These are phyloP conservation scores for Malassezia yamatoensis DNA, from an alignment of 1,284 basidiomycete genomes.

Conservation along the genomic window DNA sequence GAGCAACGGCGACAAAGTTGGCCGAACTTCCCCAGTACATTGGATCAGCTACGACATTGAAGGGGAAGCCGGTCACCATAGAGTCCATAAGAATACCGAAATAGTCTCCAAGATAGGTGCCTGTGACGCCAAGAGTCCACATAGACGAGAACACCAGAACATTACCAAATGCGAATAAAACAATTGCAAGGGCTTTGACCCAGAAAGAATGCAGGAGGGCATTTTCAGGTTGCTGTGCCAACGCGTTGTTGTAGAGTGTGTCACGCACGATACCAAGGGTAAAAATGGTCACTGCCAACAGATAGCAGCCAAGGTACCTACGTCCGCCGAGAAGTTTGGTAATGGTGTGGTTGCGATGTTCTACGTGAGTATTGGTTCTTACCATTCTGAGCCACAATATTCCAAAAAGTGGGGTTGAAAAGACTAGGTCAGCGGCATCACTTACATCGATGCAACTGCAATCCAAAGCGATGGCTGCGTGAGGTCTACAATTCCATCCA, in stretches of 20 bases:
- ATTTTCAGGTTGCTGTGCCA: conserved; percentile 60
- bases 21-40: conserved; percentile 62
- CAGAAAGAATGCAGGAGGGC: conserved; percentile 54
- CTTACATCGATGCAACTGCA: conserved; percentile 29
- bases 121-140: conserved; percentile 81
- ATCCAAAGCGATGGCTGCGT: conserved; percentile 34
- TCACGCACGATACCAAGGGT: conserved; percentile 74
- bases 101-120: conserved; percentile 74
- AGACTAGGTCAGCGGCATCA: not conserved
- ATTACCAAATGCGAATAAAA: conserved; percentile 57
- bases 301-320: conserved; percentile 67
- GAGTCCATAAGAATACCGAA: conserved; percentile 96
- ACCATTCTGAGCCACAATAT: conserved; percentile 87
- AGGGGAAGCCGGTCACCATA: conserved; percentile 69
- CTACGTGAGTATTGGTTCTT: conserved; percentile 34
- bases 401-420: conserved; percentile 93
- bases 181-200: conserved; percentile 57
- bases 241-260: conserved; percentile 57
- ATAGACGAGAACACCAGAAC: conserved; percentile 68
- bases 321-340: conserved; percentile 37
- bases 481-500: conserved; percentile 31
- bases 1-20: conserved; percentile 42
- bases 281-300: conserved; percentile 82
- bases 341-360: conserved; percentile 44
- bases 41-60: conserved; percentile 82